A percentile compares a stretch with the other conserved stretches of the same genome.
Conservation (phyloP, 73 alveolate species). For the Symbiodinium pilosum region DNA sequence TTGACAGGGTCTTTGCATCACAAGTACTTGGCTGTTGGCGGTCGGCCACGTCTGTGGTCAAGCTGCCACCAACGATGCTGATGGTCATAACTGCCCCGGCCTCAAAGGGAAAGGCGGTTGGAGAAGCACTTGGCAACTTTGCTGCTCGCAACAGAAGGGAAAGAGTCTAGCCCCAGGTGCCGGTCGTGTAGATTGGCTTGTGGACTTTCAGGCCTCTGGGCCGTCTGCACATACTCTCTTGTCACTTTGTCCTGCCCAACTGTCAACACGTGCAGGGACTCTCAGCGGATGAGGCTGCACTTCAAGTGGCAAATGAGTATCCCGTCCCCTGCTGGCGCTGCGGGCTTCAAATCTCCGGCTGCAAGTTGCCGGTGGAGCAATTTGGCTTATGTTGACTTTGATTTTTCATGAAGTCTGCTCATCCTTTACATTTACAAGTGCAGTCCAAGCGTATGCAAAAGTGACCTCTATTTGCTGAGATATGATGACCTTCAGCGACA, state of each 20-base stretch:
- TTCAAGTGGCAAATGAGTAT: conserved; percentile 18
- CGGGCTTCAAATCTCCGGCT: conserved; percentile 47
- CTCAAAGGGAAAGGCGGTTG: neutral
- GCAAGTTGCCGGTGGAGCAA: conserved; percentile 10
- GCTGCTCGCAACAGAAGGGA: neutral
- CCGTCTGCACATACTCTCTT: too few species aligned
- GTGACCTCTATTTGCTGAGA: too few species aligned
- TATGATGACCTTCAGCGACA: conserved; percentile 3
- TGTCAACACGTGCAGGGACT: neutral
- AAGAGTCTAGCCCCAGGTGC: neutral
- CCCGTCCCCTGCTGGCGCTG: conserved; percentile 67
- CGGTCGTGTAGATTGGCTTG: conserved; percentile 87
- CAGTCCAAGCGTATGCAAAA: neutral
- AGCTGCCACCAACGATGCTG: conserved; percentile 11
- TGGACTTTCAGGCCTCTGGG: conserved; percentile 3
- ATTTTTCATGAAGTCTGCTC: too few species aligned
- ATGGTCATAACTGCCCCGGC: neutral
- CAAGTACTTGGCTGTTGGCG: neutral
- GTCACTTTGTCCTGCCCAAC: too few species aligned
- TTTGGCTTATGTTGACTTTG: too few species aligned
- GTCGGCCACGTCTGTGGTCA: neutral
- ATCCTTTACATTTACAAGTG: too few species aligned
- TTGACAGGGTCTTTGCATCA: neutral
- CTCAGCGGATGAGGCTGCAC: neutral
- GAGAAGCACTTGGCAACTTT: neutral